phyloP scores from a whole-genome alignment of 1,284 basidiomycete species.

The Polyporus tsugae region DNA sequence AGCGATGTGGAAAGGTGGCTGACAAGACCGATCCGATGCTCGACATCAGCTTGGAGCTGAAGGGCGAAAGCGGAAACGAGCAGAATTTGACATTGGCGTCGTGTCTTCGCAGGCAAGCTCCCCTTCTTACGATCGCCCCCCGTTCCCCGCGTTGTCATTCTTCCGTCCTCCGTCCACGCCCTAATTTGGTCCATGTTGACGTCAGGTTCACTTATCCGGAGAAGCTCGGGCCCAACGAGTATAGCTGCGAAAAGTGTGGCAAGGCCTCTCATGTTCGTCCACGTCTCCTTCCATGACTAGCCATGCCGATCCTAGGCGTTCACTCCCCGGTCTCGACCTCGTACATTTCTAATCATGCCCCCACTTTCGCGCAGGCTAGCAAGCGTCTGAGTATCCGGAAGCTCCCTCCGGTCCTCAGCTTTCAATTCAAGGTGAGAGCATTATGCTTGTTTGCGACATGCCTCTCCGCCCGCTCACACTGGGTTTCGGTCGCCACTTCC shows the following conservation, averaged over 20 bases:
- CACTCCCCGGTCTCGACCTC: background rate
- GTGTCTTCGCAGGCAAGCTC: constrained; percentile 70
- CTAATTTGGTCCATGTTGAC: constrained; percentile 14
- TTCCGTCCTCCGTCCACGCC: constrained; percentile 12
- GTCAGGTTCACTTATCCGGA: constrained; percentile 80
- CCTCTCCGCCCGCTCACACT: constrained; percentile 19
- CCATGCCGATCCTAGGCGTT: background rate
- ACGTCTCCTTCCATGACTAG: constrained; percentile 15
- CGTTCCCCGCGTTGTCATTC: background rate
- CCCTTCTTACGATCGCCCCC: constrained; percentile 4
- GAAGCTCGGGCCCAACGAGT: constrained; percentile 76
- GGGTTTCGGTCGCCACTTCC: background rate
- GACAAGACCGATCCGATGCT: constrained; percentile 90
- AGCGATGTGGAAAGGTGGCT: constrained; percentile 78
- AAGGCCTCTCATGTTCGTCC: constrained; percentile 67
- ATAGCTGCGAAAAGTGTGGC: constrained; percentile 77
- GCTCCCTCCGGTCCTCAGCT: constrained; percentile 90
- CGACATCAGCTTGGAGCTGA: constrained; percentile 91
- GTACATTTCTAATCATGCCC: constrained; percentile 24
- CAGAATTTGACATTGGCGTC: constrained; percentile 69
- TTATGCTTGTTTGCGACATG: constrained; percentile 11
- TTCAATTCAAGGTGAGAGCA: constrained; percentile 88
- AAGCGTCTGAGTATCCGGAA: constrained; percentile 88
- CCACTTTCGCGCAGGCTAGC: constrained; percentile 60
- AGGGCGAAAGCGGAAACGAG: constrained; percentile 55